Evolutionary conservation across 2,329 filamentous ascomycete genomes (phyloP).

Genomic region (Neonectria faginata): DNA sequence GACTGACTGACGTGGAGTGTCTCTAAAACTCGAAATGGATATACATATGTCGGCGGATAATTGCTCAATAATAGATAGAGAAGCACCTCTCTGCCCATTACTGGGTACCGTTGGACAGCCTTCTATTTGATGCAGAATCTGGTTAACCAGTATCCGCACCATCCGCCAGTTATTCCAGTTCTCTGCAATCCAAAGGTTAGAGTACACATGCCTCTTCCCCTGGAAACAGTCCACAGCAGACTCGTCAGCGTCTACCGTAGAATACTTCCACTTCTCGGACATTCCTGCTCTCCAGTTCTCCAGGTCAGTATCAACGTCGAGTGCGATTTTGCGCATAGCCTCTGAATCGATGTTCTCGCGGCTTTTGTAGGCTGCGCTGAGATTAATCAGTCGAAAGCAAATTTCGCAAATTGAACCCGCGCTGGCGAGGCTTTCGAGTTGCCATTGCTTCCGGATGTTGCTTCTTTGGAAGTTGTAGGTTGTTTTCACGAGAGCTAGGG

Average conservation of each 20-base stretch:
- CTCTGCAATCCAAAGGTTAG: background rate
- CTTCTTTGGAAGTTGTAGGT: background rate
- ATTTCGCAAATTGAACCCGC: background rate
- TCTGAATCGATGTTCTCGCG: background rate
- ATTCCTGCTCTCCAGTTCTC: background rate
- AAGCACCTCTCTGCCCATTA: too few relatives aligned
- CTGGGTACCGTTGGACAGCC: too few relatives aligned
- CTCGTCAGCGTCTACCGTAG: background rate
- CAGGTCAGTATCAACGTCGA: background rate
- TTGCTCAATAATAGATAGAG: background rate
- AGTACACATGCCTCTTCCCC: background rate
- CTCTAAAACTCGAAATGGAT: background rate
- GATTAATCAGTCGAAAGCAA: constrained; percentile 2
- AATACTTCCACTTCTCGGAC: background rate
- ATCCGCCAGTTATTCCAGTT: constrained; percentile 9
- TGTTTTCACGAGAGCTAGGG: background rate
- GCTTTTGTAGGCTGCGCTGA: background rate
- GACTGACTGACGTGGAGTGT: background rate
- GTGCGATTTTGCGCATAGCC: background rate
- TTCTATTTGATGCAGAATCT: background rate
- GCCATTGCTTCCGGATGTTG: background rate
- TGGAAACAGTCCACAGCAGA: background rate
- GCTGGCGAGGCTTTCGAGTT: background rate
- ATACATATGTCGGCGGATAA: background rate
- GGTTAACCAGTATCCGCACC: background rate